Base-by-base conservation (phyloP, 2,329 filamentous ascomycete species). In the Coniochaeta ligniaria region DNA sequence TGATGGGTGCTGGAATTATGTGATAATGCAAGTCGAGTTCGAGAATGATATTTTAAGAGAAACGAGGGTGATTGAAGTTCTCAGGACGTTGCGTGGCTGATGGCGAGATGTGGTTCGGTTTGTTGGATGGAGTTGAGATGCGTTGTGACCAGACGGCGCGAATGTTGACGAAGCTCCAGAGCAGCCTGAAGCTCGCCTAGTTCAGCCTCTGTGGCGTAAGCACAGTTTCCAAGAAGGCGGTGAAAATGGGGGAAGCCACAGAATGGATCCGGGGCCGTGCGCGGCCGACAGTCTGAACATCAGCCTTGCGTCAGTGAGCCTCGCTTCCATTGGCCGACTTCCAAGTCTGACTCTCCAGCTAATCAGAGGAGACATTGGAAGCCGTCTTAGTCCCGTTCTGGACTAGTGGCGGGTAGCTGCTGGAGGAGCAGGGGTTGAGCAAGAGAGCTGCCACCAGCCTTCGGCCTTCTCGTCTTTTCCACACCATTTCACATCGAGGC, bases 151-250 rank as follows among this genome's bases (percentile, higher is more conserved):
- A n/a, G 6, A 55, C 26, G 11, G n/a, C 58, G 61, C 61, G 36
- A 61, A 63, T 64, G 64, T 67, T 71, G 69, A 71, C 66, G 69
- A 68, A 71, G 66, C 69, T 69, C 65, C 64, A 38, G 63, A 66
- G 70, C 68, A 71, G 69, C 69, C 69, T 71, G 66, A 61, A 41
- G 24, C 26, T 43, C 33, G 22, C 31, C 54, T 17, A 45, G 20
- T 45, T 33, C 56, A 58, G 56, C 56, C 38, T 45, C 56, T 58
- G 56, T 58, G 56, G 56, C 56, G 56, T 17, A 20, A 57, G 17
- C 54, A 26, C 54, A 12, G 20, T 16, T 52, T 22, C 24, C 35
- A n/a, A n/a, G 47, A 52, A 52, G 47, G 47, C 47, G 47, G 47
- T 52, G 47, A 52, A 16, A 16, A 12, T 4, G 3, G 7, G 14